Percentiles rank a stretch among this genome's conserved stretches.
These are phyloP conservation scores for Rutstroemia sydowiana DNA, from an alignment of 2,329 filamentous ascomycete species.

Conservation along the genomic window DNA sequence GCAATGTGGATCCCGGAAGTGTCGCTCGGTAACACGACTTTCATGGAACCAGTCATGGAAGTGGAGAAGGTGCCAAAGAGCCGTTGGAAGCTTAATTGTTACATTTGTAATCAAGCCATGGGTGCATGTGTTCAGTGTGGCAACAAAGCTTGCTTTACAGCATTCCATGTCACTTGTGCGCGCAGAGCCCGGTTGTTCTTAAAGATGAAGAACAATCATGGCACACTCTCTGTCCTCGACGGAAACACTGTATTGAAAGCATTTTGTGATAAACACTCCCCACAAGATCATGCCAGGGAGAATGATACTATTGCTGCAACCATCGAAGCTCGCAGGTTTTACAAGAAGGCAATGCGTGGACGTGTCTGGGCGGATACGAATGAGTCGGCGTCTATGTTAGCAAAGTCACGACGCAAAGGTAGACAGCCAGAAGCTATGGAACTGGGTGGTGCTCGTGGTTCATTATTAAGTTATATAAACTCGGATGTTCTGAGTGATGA, in stretches of 20 bases:
- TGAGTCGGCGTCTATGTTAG: constrained; percentile 70
- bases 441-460: constrained; percentile 71
- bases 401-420: constrained; percentile 60
- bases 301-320: constrained; percentile 77
- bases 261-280: constrained; percentile 92
- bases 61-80: constrained; percentile 95
- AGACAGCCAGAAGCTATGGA: constrained; percentile 71
- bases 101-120: constrained; percentile 97
- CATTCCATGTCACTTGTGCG: constrained; percentile 95
- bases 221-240: constrained; percentile 66
- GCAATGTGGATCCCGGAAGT: constrained; percentile 99
- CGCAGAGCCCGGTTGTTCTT: constrained; percentile 79
- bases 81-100: constrained; percentile 88
- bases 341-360: constrained; percentile 81
- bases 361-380: constrained; percentile 90
- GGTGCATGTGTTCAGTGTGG: constrained; percentile 97
- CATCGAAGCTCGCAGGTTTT: constrained; percentile 78
- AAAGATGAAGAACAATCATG: constrained; percentile 92
- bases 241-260: constrained; percentile 83
- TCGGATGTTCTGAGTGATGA: constrained; percentile 30
- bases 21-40: constrained; percentile 87
- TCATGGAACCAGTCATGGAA: constrained; percentile 98
- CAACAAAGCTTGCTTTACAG: constrained; percentile 94
- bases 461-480: constrained; percentile 54
- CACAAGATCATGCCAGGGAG: constrained; percentile 78